Evolutionary conservation across 441 rosid species (phyloP), one percentile per base, ranked within the genome.

Genomic region (Erysimum cheiri): DNA sequence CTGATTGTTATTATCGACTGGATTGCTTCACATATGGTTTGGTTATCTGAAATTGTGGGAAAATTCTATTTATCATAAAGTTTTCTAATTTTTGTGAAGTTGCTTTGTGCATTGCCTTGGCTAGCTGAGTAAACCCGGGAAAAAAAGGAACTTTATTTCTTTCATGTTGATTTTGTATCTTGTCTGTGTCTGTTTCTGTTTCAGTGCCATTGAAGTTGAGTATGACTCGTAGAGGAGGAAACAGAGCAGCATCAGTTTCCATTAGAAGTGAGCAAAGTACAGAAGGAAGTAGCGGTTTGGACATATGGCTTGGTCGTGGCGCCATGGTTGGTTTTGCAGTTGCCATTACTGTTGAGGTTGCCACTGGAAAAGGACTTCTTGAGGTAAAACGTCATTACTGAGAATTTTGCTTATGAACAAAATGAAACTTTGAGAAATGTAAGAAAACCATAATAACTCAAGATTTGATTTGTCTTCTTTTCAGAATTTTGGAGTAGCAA

Each of bases 281-380:
- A 60, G 71, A 75, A 70, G 83, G 61, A 17, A 65, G 89, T 63
- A 85, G 58, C 81, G 68, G 90, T 73, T 67, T 90, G 70, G 97
- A 88, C 68, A 87, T 94, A 55, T 94, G 97, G 98, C 84, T 87
- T 10, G 97, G 96, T 26, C 86, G 98, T 44, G 60, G 86, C 29
- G 98, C 97, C 17, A 94, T 90, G 98, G 47, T 91, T 76, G 97
- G 92, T 59, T 91, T 94, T 83, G 93, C 89, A 14, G 91, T 72
- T 28, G 96, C 92, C 29, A 73, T 90, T 54, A 71, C 81, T 46
- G 91, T 91, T 64, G 96, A 91, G 84, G 32, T 90, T 44, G 69
- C 91, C 11, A 94, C 97, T 0, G 98, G 97, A 53, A 91, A 90
- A 72, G 97, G 97, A 63, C 92, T 88, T 68, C 70, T 94, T 56